These are phyloP conservation scores for Ziziphus jujuba DNA, from an alignment of 306 rosid species.

Conservation along the genomic window DNA sequence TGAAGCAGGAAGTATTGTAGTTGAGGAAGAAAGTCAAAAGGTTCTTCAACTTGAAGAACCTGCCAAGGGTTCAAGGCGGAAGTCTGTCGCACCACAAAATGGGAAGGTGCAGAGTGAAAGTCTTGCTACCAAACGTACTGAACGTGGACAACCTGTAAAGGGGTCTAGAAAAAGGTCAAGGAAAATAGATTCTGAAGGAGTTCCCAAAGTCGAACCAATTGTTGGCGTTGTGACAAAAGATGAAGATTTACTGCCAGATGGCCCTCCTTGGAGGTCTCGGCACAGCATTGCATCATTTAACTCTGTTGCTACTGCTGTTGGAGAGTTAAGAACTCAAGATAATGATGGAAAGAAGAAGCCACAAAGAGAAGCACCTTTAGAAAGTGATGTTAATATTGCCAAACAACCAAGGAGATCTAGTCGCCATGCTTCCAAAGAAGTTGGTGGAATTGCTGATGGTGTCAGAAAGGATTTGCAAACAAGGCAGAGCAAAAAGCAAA, in stretches of 20 bases:
- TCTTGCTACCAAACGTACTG: slow-evolving; percentile 6
- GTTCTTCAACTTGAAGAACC: slow-evolving; percentile 23
- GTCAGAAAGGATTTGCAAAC: background rate
- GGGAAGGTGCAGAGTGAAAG: background rate
- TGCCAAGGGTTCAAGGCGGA: background rate
- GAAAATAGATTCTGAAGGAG: background rate
- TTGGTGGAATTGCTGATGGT: slow-evolving; percentile 3
- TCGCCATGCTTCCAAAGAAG: slow-evolving; percentile 8
- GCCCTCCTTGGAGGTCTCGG: slow-evolving; percentile 26
- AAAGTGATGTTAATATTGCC: background rate
- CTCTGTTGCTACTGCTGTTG: background rate
- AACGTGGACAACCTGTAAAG: background rate
- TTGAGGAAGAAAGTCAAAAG: background rate
- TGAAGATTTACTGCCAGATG: slow-evolving; percentile 4
- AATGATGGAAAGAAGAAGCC: background rate
- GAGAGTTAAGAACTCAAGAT: background rate
- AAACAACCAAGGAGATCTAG: slow-evolving; percentile 1
- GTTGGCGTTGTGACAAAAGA: background rate
- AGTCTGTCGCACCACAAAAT: background rate
- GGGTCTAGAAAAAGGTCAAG: slow-evolving; percentile 18
- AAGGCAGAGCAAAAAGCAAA: background rate
- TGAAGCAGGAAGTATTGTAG: background rate
- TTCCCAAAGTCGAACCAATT: background rate
- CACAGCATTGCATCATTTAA: slow-evolving; percentile 4
- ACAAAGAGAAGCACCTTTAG: slow-evolving; percentile 4